Conservation (phyloP, 176 grass and related monocot genomes). For the Panicum miliaceum region DNA sequence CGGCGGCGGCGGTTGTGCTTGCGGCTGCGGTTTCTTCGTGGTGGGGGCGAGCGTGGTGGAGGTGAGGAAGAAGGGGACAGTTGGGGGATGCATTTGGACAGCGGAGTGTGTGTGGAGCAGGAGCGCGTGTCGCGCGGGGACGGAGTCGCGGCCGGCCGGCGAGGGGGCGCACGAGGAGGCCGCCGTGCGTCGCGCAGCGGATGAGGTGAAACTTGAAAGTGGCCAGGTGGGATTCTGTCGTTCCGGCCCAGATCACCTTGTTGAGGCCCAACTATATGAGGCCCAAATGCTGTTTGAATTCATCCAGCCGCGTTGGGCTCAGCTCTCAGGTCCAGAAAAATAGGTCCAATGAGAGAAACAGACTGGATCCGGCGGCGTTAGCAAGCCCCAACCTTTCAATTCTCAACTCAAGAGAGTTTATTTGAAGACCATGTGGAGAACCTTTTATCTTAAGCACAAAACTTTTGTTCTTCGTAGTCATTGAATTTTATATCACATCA, state of each 20-base stretch:
- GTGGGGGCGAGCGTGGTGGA: slow-evolving; percentile 46
- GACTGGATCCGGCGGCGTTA: background rate
- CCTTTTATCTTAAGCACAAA: background rate
- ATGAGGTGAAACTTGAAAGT: slow-evolving; percentile 1
- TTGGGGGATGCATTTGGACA: slow-evolving; percentile 38
- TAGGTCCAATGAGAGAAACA: background rate
- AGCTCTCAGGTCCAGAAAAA: background rate
- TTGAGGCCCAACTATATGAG: background rate
- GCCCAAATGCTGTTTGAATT: too few species aligned
- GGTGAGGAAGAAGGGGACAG: slow-evolving; percentile 50
- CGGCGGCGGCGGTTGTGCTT: background rate
- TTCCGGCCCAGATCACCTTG: slow-evolving; percentile 4
- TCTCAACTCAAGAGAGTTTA: background rate
- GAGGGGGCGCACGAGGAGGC: background rate
- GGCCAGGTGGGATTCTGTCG: background rate
- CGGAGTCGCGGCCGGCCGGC: slow-evolving; percentile 1
- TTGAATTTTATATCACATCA: too few species aligned
- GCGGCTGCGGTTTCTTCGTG: slow-evolving; percentile 38
- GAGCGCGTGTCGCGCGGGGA: background rate
- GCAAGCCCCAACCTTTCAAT: too few species aligned
- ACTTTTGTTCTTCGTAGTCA: too few species aligned
- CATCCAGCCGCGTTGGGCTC: background rate
- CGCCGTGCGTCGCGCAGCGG: slow-evolving; percentile 41
- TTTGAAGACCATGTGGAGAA: background rate
- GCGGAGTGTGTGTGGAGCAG: background rate